A percentile compares a stretch with the other conserved stretches of the same genome.
phyloP scores from a whole-genome alignment of 345 rosid species.

The Brassica incana region DNA sequence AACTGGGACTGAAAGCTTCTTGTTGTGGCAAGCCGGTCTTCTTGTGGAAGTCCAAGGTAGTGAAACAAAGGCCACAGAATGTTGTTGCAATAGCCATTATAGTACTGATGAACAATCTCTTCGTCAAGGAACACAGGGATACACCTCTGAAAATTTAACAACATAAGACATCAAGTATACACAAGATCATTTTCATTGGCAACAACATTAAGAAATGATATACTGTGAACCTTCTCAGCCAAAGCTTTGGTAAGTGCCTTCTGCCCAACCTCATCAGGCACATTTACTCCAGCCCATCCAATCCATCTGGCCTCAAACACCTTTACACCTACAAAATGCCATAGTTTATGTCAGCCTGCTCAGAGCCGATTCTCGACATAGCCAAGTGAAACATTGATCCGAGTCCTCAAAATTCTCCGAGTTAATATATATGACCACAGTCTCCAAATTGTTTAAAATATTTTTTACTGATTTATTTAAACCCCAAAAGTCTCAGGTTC shows the following conservation, averaged over 20 bases:
- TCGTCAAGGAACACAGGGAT: slow-evolving; percentile 98
- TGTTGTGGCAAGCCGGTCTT: slow-evolving; percentile 97
- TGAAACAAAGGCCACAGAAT: slow-evolving; percentile 98
- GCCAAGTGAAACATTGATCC: no score
- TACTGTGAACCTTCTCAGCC: slow-evolving; percentile 77
- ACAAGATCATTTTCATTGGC: slow-evolving; percentile 1
- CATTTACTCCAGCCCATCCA: slow-evolving; percentile 99
- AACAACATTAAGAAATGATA: neutral
- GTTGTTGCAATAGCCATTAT: slow-evolving; percentile 98
- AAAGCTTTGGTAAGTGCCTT: slow-evolving; percentile 83
- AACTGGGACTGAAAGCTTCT: slow-evolving; percentile 98
- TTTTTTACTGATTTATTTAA: no score
- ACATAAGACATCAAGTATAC: neutral
- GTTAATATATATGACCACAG: no score
- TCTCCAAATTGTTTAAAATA: no score
- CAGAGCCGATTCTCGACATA: no score
- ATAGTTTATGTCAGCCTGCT: slow-evolving; percentile 18
- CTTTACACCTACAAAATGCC: slow-evolving; percentile 75
- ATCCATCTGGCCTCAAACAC: slow-evolving; percentile 99
- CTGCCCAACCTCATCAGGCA: slow-evolving; percentile 95
- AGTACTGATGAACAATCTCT: slow-evolving; percentile 98
- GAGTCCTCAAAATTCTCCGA: no score
- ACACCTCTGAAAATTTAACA: slow-evolving; percentile 65
- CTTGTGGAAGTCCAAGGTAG: slow-evolving; percentile 98
- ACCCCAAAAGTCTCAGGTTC: no score